A percentile compares a stretch with the other conserved stretches of the same genome.
These are phyloP conservation scores for Kodamaea alishanica DNA, from an alignment of 1,139 yeast species.

Conservation along the genomic window DNA sequence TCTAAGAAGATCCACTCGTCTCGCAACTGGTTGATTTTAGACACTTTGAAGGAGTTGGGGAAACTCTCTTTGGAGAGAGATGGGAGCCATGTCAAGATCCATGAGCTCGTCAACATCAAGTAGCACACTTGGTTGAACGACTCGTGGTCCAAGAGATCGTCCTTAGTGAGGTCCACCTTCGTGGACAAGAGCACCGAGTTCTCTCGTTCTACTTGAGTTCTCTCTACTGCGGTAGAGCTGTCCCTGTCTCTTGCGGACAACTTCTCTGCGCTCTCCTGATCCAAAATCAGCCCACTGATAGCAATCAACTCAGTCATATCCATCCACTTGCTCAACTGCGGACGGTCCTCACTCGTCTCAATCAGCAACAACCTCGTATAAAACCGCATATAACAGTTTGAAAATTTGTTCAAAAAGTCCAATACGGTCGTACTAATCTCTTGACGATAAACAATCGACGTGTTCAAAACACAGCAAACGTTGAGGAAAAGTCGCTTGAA, in stretches of 20 bases:
- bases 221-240: no score
- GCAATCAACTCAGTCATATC: conserved; percentile 33
- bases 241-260: conserved; percentile 34
- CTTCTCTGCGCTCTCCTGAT: conserved; percentile 11
- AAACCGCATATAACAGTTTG: conserved; percentile 27
- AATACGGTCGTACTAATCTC: conserved; percentile 50
- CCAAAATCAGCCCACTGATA: conserved; percentile 28
- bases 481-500: conserved; percentile 52
- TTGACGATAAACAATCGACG: conserved; percentile 54
- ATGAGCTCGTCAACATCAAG: conserved; percentile 43
- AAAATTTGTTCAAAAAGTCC: conserved; percentile 30
- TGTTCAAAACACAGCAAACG: conserved; percentile 54
- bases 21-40: conserved; percentile 40
- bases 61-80: conserved; percentile 39
- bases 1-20: conserved; percentile 58
- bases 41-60: conserved; percentile 20
- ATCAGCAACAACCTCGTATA: conserved; percentile 28
- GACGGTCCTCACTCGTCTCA: conserved; percentile 23
- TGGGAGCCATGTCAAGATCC: conserved; percentile 58
- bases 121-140: conserved; percentile 48
- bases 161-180: conserved; percentile 27
- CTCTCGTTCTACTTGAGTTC: conserved; percentile 22
- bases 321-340: conserved; percentile 46
- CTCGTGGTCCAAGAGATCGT: conserved; percentile 41
- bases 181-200: conserved; percentile 19